Evolutionary conservation across 371 early-diverging fungal genomes (phyloP).

Genomic region (Encephalitozoon romaleae): DNA sequence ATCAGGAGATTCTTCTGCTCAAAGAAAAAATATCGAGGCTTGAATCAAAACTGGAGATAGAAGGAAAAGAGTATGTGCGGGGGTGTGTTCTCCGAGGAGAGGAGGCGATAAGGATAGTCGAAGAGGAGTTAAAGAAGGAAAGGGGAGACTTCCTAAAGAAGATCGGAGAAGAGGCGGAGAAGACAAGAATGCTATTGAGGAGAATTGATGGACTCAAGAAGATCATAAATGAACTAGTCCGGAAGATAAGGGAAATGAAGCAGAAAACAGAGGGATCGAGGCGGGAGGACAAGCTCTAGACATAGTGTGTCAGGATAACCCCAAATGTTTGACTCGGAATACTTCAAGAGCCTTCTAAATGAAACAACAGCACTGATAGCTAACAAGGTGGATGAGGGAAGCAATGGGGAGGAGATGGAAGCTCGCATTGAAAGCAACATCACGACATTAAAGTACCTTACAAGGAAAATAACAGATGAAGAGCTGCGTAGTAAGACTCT

Average conservation of each 20-base stretch:
- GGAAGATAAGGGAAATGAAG: background rate
- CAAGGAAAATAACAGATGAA: constrained; percentile 20
- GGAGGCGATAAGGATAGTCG: background rate
- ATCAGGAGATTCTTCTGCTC: background rate
- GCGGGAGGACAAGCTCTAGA: background rate
- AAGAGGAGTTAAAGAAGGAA: background rate
- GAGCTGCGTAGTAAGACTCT: background rate
- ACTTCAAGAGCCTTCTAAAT: constrained; percentile 24
- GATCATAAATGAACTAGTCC: background rate
- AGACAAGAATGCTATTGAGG: background rate
- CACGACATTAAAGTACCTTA: background rate
- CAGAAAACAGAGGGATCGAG: background rate
- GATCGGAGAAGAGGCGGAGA: background rate
- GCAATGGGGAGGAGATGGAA: constrained; percentile 6
- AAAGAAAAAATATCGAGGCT: background rate
- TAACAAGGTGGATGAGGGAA: background rate
- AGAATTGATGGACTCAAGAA: background rate
- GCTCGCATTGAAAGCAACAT: constrained; percentile 26
- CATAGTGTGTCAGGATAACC: background rate
- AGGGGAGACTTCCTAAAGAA: background rate
- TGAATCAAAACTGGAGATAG: background rate
- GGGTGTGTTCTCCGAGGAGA: background rate
- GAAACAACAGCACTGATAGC: constrained; percentile 12
- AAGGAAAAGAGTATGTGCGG: background rate
- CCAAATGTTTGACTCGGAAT: constrained; percentile 32